Conservation (phyloP, 177 flowering plant genomes). For the Vitis hybrid region DNA sequence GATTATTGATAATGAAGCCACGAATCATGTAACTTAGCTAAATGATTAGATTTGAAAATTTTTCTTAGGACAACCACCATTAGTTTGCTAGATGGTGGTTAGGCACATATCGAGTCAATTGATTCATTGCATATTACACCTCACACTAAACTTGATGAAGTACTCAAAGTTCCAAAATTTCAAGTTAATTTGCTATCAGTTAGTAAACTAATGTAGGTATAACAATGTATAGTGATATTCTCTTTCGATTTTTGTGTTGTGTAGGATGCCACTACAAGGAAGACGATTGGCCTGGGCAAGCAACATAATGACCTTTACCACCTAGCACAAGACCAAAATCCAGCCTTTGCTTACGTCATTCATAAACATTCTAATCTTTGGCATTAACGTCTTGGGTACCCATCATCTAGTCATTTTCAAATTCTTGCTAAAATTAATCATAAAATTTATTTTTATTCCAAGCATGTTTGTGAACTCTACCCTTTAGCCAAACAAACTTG, state of each 20-base stretch:
- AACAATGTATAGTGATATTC: not conserved
- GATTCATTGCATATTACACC: not conserved
- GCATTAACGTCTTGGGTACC: constrained; percentile 24
- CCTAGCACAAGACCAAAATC: not conserved
- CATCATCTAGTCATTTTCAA: not conserved
- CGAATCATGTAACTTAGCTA: constrained; percentile 6
- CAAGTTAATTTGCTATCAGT: constrained; percentile 10
- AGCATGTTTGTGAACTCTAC: constrained; percentile 2
- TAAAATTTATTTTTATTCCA: not conserved
- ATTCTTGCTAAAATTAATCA: not conserved
- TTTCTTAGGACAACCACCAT: not conserved
- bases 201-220: not conserved
- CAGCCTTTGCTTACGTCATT: not conserved
- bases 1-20: constrained; percentile 4
- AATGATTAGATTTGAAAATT: not conserved
- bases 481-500: constrained; percentile 14
- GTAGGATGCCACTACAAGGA: not conserved
- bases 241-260: constrained; percentile 2
- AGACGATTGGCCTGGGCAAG: not conserved
- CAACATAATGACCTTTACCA: constrained; percentile 4
- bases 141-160: not conserved
- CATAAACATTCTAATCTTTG: not conserved
- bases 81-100: not conserved
- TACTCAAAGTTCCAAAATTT: constrained; percentile 12
- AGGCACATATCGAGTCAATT: not conserved